Evolutionary conservation across 176 grass and related monocot species (phyloP).

Genomic region (Triticum monococcum): DNA sequence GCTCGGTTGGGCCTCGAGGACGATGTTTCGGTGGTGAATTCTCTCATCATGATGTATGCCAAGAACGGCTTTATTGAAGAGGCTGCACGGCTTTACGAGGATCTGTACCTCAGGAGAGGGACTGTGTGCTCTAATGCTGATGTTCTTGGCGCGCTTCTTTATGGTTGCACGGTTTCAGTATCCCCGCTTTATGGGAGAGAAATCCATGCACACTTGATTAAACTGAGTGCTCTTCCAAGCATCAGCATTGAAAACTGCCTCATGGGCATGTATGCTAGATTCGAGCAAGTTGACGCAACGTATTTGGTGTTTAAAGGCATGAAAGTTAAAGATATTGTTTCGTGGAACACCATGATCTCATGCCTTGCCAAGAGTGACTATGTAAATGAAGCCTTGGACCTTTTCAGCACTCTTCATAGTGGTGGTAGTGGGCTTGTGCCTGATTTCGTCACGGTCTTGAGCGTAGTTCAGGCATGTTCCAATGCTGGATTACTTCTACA

Average conservation of each 20-base stretch:
- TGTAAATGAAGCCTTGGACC: slow-evolving; percentile 50
- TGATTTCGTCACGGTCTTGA: slow-evolving; percentile 54
- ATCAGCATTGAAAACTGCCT: slow-evolving; percentile 60
- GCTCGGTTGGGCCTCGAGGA: slow-evolving; percentile 33
- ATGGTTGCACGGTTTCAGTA: slow-evolving; percentile 43
- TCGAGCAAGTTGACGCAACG: slow-evolving; percentile 28
- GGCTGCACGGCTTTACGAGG: slow-evolving; percentile 24
- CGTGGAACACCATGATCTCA: slow-evolving; percentile 73
- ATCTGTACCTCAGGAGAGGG: slow-evolving; percentile 31
- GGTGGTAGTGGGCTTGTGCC: slow-evolving; percentile 16
- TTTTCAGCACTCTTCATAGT: slow-evolving; percentile 42
- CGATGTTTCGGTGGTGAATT: slow-evolving; percentile 35
- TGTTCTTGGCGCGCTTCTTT: slow-evolving; percentile 42
- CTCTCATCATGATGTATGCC: slow-evolving; percentile 64
- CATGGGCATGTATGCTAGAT: slow-evolving; percentile 60
- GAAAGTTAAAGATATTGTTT: slow-evolving; percentile 53
- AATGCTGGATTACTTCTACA: slow-evolving; percentile 36
- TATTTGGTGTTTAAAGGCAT: slow-evolving; percentile 55
- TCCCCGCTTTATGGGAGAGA: slow-evolving; percentile 38
- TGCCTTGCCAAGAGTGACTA: slow-evolving; percentile 49
- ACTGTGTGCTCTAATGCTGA: slow-evolving; percentile 35
- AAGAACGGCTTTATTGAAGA: slow-evolving; percentile 58
- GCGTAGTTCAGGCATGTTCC: slow-evolving; percentile 54
- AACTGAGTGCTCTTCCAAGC: slow-evolving; percentile 39
- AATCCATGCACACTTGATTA: slow-evolving; percentile 50